A percentile compares a stretch with the other conserved stretches of the same genome.
phyloP scores from a whole-genome alignment of 345 rosid genomes.

The Lepidium africanum region DNA sequence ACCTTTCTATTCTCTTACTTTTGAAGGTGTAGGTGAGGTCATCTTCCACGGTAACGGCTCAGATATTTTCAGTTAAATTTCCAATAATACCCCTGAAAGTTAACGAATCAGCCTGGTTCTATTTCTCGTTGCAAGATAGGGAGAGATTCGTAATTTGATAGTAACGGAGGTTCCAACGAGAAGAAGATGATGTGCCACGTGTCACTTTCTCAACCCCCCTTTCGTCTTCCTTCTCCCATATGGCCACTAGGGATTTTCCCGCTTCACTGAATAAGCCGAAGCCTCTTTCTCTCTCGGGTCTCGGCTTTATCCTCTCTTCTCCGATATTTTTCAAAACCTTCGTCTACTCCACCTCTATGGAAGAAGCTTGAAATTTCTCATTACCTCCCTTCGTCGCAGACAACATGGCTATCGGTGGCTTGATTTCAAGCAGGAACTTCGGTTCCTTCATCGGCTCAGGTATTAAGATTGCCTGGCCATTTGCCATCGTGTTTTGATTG shows the following conservation, averaged over 20 bases:
- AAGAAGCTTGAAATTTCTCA: slow-evolving; percentile 18
- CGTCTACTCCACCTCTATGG: slow-evolving; percentile 18
- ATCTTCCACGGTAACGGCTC: slow-evolving; percentile 16
- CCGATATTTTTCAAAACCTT: background rate
- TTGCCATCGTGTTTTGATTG: background rate
- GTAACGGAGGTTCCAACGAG: slow-evolving; percentile 30
- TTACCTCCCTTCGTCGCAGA: background rate
- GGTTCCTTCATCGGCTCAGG: slow-evolving; percentile 59
- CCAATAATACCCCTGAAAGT: background rate
- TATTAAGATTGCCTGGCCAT: slow-evolving; percentile 3
- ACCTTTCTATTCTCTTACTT: background rate
- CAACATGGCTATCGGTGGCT: slow-evolving; percentile 70
- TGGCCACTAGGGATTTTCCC: slow-evolving; percentile 48
- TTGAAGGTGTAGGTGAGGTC: slow-evolving; percentile 2
- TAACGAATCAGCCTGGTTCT: background rate
- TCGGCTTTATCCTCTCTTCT: slow-evolving; percentile 31
- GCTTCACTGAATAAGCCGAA: slow-evolving; percentile 27
- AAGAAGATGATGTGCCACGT: slow-evolving; percentile 59
- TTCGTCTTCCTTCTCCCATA: slow-evolving; percentile 5
- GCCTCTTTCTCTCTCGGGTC: background rate
- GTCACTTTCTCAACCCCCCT: slow-evolving; percentile 48
- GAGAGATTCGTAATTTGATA: background rate
- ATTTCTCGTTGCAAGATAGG: background rate
- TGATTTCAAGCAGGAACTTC: slow-evolving; percentile 61
- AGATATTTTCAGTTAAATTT: slow-evolving; percentile 4